Evolutionary conservation across 257 asterid species (phyloP), one percentile per base, ranked within the genome.

Genomic region (Przewalskia tangutica): DNA sequence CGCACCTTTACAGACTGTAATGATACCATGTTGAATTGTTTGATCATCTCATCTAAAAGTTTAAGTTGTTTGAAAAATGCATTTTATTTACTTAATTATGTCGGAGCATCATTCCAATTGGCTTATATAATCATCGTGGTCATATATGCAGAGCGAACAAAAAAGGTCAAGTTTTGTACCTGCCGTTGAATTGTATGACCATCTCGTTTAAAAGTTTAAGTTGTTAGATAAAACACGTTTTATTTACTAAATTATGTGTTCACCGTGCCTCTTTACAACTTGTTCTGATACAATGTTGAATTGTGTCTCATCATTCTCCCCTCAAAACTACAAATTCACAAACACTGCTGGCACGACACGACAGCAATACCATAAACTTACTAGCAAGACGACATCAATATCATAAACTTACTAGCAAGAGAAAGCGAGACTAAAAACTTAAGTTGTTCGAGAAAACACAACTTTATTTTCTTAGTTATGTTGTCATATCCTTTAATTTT

Each of bases 101-200:
- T 94, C 20, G 98, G 98, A 79, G 98, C 97, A 66, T 1, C 87
- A 80, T 92, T 94, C 83, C 97, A 94, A 88, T 77, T 93, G 80
- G 85, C 82, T 46, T 94, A 94, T 86, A 56, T 91, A 7, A 53
- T 71, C 87, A 89, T 94, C 66, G 93, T 90, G 86, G 85, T 91
- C 36, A 9, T 83, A 44, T 87, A 85, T 63, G 95, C 97, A 27
- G 94, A 93, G 56, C 80, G 66, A 85, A 51, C 32, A 54, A 91
- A 83, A 54, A 90, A 86, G 97, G 98, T 94, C 8, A 11, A 4
- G 5, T 1, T 2, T 9, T 34, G 18, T 46, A 60, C 6, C 14
- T 46, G 14, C 8, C 1, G 2, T 8, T 10, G 38, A 70, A 44
- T 12, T 44, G 58, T 11, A 36, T 44, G 7, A 10, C 2, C 2